Percentiles rank a stretch among this genome's conserved stretches.
Evolutionary conservation across 495 filamentous ascomycete genomes (phyloP).

Genomic region (Parachaetomium inaequale): DNA sequence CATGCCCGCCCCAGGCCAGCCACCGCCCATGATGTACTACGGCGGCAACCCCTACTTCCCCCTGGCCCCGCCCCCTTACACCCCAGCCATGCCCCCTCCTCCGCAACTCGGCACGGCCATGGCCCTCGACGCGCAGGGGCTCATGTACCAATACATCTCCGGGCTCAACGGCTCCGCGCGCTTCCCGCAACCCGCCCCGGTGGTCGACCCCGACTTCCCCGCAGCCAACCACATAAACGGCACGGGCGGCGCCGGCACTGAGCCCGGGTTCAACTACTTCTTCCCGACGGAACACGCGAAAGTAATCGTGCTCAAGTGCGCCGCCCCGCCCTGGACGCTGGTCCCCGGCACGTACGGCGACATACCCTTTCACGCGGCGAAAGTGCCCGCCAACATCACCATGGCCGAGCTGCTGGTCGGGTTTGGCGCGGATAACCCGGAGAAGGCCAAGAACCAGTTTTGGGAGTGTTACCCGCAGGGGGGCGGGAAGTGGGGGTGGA

Average conservation of each 20-base stretch:
- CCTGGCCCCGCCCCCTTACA: background rate
- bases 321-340: slow-evolving; percentile 43
- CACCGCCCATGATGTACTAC: background rate
- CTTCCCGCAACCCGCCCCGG: slow-evolving; percentile 33
- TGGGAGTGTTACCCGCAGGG: slow-evolving; percentile 36
- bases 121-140: slow-evolving; percentile 6
- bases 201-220: slow-evolving; percentile 47
- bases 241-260: slow-evolving; percentile 52
- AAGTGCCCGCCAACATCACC: slow-evolving; percentile 41
- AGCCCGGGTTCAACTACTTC: slow-evolving; percentile 52
- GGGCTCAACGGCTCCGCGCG: slow-evolving; percentile 26
- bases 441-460: slow-evolving; percentile 40
- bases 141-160: slow-evolving; percentile 22
- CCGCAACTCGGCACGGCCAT: slow-evolving; percentile 14
- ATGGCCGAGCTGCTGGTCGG: slow-evolving; percentile 44
- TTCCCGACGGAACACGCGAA: slow-evolving; percentile 47
- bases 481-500: slow-evolving; percentile 16
- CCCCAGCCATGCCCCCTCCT: background rate
- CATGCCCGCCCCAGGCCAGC: background rate
- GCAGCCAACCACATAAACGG: slow-evolving; percentile 54
- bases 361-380: slow-evolving; percentile 36
- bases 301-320: slow-evolving; percentile 45
- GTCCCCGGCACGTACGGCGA: slow-evolving; percentile 18
- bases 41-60: background rate
- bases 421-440: slow-evolving; percentile 44